Evolutionary conservation across 2,329 filamentous ascomycete genomes (phyloP).

Genomic region (Claviceps fusiformis): DNA sequence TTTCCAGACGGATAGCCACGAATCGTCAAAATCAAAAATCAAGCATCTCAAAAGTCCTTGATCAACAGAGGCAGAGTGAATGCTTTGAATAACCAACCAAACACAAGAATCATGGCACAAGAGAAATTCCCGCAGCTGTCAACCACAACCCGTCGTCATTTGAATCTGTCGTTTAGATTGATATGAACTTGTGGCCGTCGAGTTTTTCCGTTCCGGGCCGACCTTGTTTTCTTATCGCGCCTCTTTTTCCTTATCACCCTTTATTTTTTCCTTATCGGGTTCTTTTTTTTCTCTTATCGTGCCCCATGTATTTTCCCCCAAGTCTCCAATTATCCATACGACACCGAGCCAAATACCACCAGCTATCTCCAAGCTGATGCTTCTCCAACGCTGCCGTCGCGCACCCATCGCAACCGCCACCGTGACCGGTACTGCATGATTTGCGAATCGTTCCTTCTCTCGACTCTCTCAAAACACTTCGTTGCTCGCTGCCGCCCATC

Average conservation of each 20-base stretch:
- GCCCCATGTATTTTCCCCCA: background rate
- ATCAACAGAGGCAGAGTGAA: background rate
- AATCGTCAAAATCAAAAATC: background rate
- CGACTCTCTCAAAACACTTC: background rate
- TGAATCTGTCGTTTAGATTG: too few species aligned
- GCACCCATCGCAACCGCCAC: background rate
- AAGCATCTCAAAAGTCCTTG: background rate
- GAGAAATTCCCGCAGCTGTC: too few species aligned
- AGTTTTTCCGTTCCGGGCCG: slow-evolving; percentile 5
- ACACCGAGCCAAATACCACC: background rate
- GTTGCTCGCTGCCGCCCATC: background rate
- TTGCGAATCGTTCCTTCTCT: background rate
- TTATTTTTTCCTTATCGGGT: slow-evolving; percentile 11
- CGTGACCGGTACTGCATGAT: background rate
- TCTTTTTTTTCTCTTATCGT: slow-evolving; percentile 9
- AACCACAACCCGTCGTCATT: too few species aligned
- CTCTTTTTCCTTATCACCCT: slow-evolving; percentile 1
- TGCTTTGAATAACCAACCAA: too few species aligned
- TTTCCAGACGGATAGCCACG: too few species aligned
- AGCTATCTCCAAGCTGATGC: background rate
- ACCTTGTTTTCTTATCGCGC: slow-evolving; percentile 10
- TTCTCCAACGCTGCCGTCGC: background rate
- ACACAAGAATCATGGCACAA: background rate
- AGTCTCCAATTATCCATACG: too few species aligned
- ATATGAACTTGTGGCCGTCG: background rate